A percentile compares a stretch with the other conserved stretches of the same genome.
phyloP scores from a whole-genome alignment of 768 basidiomycete species.

The Chlorophyllum brunneum region DNA sequence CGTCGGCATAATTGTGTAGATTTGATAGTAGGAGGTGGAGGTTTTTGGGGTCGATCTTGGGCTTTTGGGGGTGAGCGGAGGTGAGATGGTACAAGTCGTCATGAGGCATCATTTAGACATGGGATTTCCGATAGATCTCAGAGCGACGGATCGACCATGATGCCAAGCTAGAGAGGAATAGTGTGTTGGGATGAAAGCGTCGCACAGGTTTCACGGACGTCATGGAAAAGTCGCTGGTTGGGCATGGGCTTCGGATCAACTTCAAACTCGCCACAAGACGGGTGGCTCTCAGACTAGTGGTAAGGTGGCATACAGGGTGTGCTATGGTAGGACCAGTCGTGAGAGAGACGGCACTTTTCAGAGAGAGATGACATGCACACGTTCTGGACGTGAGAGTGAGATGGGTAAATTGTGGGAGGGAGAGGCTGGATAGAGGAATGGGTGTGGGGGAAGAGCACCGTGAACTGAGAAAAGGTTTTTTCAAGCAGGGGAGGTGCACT shows the following conservation, averaged over 20 bases:
- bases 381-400: conserved; percentile 15
- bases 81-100: background rate
- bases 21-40: background rate
- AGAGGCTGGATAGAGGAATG: conserved; percentile 8
- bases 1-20: background rate
- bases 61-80: background rate
- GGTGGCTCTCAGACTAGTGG: background rate
- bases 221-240: background rate
- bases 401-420: conserved; percentile 15
- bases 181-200: background rate
- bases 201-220: background rate
- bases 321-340: conserved; percentile 11
- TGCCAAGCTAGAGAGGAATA: background rate
- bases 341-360: conserved; percentile 14
- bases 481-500: background rate
- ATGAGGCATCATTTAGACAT: background rate
- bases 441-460: background rate
- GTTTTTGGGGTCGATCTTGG: background rate
- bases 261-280: background rate
- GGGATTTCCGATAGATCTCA: conserved; percentile 1
- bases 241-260: conserved; percentile 6
- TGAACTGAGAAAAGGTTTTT: background rate
- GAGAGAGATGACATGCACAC: conserved; percentile 9
- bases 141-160: background rate
- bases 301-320: conserved; percentile 1